Conservation (phyloP, 768 basidiomycete species). For the Mycena amicta region DNA sequence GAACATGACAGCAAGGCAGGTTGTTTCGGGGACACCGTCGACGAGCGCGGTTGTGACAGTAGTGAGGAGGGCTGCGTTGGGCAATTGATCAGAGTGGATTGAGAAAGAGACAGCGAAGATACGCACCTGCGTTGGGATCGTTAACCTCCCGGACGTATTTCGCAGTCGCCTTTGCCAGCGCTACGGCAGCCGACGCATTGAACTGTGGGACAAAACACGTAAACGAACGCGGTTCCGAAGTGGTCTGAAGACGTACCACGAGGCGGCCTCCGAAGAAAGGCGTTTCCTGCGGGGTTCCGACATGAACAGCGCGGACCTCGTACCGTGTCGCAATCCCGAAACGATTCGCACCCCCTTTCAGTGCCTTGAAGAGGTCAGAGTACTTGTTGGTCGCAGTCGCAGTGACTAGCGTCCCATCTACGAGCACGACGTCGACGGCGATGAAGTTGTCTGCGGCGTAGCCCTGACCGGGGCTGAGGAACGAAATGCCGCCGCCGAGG, state of each 20-base stretch:
- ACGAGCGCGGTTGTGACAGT: constrained; percentile 25
- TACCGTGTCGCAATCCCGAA: constrained; percentile 49
- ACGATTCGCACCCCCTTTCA: constrained; percentile 47
- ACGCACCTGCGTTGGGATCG: no score
- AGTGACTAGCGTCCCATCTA: constrained; percentile 41
- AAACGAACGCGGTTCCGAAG: not conserved
- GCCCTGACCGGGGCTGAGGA: constrained; percentile 38
- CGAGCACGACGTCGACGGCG: constrained; percentile 45
- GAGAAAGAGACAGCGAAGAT: no score
- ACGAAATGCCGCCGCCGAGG: constrained; percentile 45
- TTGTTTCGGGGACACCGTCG: constrained; percentile 27
- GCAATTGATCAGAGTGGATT: no score
- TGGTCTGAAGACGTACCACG: constrained; percentile 28
- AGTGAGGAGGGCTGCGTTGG: no score
- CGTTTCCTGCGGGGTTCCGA: constrained; percentile 40
- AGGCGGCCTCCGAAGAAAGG: constrained; percentile 42
- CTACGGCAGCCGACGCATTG: no score
- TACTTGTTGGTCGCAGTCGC: constrained; percentile 42
- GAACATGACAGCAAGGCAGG: constrained; percentile 34
- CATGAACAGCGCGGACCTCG: constrained; percentile 40
- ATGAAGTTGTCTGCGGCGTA: constrained; percentile 39
- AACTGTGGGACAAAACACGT: not conserved
- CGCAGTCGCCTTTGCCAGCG: no score
- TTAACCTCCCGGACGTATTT: no score
- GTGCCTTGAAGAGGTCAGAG: constrained; percentile 43